phyloP scores from a whole-genome alignment of 2,329 filamentous ascomycete species.

The Aspergillus clavatus region DNA sequence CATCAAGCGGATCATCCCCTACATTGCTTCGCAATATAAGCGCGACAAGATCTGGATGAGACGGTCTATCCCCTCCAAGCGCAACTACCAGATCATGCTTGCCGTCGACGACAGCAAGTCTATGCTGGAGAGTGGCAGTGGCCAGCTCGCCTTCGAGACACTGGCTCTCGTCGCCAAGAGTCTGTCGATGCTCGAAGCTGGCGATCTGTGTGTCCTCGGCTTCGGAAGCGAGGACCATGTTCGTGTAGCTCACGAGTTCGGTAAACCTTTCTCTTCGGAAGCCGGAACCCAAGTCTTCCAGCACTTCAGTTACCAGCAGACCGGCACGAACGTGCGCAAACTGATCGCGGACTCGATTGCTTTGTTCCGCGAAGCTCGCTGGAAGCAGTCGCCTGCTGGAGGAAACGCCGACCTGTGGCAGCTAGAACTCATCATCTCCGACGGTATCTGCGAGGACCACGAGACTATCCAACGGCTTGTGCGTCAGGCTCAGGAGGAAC shows the following conservation, averaged over 20 bases:
- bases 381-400: slow-evolving; percentile 49
- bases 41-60: slow-evolving; percentile 99
- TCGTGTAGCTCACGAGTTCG: slow-evolving; percentile 80
- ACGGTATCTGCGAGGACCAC: slow-evolving; percentile 89
- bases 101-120: slow-evolving; percentile 93
- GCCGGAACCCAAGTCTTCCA: slow-evolving; percentile 79
- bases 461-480: slow-evolving; percentile 76
- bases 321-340: slow-evolving; percentile 76
- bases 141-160: slow-evolving; percentile 83
- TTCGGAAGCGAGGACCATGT: slow-evolving; percentile 72
- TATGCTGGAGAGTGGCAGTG: slow-evolving; percentile 79
- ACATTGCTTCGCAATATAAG: slow-evolving; percentile 97
- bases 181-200: slow-evolving; percentile 87
- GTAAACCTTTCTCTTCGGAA: slow-evolving; percentile 72
- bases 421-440: slow-evolving; percentile 84
- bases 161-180: slow-evolving; percentile 85
- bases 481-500: slow-evolving; percentile 81
- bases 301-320: slow-evolving; percentile 78
- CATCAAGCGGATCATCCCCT: slow-evolving; percentile 98
- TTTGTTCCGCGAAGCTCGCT: slow-evolving; percentile 72
- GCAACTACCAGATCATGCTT: slow-evolving; percentile 93
- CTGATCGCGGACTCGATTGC: slow-evolving; percentile 74
- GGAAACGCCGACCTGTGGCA: slow-evolving; percentile 82
- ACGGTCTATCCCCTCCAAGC: slow-evolving; percentile 82
- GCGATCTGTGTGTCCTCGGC: slow-evolving; percentile 84